A percentile compares a stretch with the other conserved stretches of the same genome.
phyloP scores from a whole-genome alignment of 768 basidiomycete genomes.

The Gautieria morchelliformis region DNA sequence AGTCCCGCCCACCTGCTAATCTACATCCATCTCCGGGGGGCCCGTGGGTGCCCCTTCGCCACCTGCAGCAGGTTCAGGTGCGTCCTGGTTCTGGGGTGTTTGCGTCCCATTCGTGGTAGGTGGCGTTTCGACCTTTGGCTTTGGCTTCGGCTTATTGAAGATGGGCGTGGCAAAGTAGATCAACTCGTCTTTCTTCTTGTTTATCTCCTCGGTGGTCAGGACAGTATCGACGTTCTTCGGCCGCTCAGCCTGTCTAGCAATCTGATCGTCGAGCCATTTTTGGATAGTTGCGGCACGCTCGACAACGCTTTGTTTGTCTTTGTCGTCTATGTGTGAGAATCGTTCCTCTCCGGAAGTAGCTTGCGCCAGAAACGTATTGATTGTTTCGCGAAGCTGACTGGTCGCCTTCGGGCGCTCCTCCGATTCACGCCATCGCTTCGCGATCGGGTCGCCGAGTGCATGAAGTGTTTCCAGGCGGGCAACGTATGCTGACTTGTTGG shows the following conservation, averaged over 20 bases:
- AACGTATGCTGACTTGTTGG: slow-evolving; percentile 92
- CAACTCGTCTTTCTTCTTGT: slow-evolving; percentile 88
- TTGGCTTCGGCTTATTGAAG: slow-evolving; percentile 88
- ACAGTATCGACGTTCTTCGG: slow-evolving; percentile 85
- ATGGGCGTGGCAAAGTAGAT: slow-evolving; percentile 86
- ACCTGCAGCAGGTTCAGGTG: slow-evolving; percentile 12
- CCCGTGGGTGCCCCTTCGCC: slow-evolving; percentile 31
- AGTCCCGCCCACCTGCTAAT: slow-evolving; percentile 37
- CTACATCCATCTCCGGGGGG: slow-evolving; percentile 80
- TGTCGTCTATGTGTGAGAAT: slow-evolving; percentile 81
- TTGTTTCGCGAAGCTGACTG: slow-evolving; percentile 71
- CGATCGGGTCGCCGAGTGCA: slow-evolving; percentile 78
- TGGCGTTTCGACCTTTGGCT: slow-evolving; percentile 57
- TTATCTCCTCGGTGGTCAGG: slow-evolving; percentile 70
- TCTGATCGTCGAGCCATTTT: slow-evolving; percentile 95
- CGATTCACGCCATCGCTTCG: slow-evolving; percentile 68
- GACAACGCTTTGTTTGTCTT: slow-evolving; percentile 76
- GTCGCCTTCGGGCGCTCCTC: slow-evolving; percentile 73
- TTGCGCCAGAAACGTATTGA: slow-evolving; percentile 78
- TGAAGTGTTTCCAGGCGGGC: slow-evolving; percentile 75
- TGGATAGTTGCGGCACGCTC: slow-evolving; percentile 85
- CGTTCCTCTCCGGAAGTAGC: slow-evolving; percentile 80
- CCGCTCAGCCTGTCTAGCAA: slow-evolving; percentile 76
- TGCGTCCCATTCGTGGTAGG: slow-evolving; percentile 42
- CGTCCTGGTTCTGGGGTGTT: slow-evolving; percentile 36